Percentiles rank a stretch among this genome's conserved stretches.
phyloP scores from a whole-genome alignment of 2,329 filamentous ascomycete species.

The Fusarium sacchari region DNA sequence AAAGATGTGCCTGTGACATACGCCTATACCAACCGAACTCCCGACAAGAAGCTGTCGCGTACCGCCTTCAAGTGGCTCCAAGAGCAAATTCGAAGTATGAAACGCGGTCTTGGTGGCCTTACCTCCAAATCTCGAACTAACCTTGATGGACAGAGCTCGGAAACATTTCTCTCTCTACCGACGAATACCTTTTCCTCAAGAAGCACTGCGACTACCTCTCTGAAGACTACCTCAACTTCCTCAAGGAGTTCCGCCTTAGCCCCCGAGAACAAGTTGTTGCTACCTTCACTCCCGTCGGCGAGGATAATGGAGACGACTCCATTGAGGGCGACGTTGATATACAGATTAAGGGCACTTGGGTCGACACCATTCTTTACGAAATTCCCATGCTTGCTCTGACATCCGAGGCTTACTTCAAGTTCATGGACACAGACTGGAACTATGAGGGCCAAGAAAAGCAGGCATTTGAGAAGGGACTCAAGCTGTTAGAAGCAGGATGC shows the following conservation, averaged over 20 bases:
- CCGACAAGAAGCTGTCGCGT: conserved; percentile 88
- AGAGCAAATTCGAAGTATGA: conserved; percentile 80
- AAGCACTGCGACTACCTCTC: conserved; percentile 84
- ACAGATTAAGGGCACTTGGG: conserved; percentile 83
- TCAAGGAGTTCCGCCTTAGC: conserved; percentile 82
- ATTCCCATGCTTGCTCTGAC: conserved; percentile 92
- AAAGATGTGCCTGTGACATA: conserved; percentile 85
- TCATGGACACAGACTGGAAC: conserved; percentile 92
- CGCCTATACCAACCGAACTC: conserved; percentile 93
- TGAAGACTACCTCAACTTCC: conserved; percentile 79
- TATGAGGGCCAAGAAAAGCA: conserved; percentile 87
- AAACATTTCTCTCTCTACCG: conserved; percentile 79
- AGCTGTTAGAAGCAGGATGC: conserved; percentile 83
- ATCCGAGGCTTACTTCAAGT: conserved; percentile 97
- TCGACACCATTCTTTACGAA: conserved; percentile 97
- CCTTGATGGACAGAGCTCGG: conserved; percentile 72
- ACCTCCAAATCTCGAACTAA: conserved; percentile 38
- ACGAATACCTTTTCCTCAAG: conserved; percentile 83
- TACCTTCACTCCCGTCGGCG: conserved; percentile 67
- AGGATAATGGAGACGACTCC: conserved; percentile 69
- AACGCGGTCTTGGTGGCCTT: neutral
- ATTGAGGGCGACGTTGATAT: conserved; percentile 81
- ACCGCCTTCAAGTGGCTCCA: conserved; percentile 87
- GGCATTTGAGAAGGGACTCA: conserved; percentile 82
- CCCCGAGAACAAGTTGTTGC: conserved; percentile 83